Conservation (phyloP, 495 filamentous ascomycete species). For the Cetradonia linearis region DNA sequence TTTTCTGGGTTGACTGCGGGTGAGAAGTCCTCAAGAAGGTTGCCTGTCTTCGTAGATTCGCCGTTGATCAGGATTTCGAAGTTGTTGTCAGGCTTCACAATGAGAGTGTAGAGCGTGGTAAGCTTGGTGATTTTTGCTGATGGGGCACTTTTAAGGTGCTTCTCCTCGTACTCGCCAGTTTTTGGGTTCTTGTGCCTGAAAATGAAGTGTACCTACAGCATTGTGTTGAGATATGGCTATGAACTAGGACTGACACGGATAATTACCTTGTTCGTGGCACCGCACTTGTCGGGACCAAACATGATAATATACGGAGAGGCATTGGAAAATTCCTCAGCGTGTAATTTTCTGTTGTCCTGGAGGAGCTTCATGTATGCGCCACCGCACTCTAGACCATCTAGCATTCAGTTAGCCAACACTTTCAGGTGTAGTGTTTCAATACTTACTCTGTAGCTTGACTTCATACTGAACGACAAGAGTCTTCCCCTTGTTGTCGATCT, state of each 20-base stretch:
- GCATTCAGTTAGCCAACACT: slow-evolving; percentile 18
- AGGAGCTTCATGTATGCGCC: slow-evolving; percentile 99
- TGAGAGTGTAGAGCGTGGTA: slow-evolving; percentile 88
- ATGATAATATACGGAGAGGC: slow-evolving; percentile 96
- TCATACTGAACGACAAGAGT: slow-evolving; percentile 97
- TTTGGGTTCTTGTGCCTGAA: slow-evolving; percentile 99
- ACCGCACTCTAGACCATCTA: slow-evolving; percentile 94
- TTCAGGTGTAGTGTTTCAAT: slow-evolving; percentile 5
- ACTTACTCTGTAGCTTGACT: slow-evolving; percentile 94
- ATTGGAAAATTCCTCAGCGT: slow-evolving; percentile 97
- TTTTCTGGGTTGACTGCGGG: slow-evolving; percentile 87
- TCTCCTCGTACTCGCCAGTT: slow-evolving; percentile 99
- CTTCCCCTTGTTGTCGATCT: slow-evolving; percentile 94
- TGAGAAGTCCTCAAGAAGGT: slow-evolving; percentile 86
- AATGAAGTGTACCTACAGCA: slow-evolving; percentile 85
- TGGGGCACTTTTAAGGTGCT: slow-evolving; percentile 83
- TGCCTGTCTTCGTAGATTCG: slow-evolving; percentile 73
- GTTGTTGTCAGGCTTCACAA: slow-evolving; percentile 91
- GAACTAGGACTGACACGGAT: background rate
- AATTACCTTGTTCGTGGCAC: slow-evolving; percentile 86
- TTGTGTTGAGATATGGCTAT: background rate
- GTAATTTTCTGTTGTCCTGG: slow-evolving; percentile 92
- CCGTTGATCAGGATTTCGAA: slow-evolving; percentile 87
- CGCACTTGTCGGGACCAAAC: slow-evolving; percentile 99
- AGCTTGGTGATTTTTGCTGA: slow-evolving; percentile 80